Base-by-base conservation (phyloP, 2,329 filamentous ascomycete species). In the Epicoccum sorghinum region DNA sequence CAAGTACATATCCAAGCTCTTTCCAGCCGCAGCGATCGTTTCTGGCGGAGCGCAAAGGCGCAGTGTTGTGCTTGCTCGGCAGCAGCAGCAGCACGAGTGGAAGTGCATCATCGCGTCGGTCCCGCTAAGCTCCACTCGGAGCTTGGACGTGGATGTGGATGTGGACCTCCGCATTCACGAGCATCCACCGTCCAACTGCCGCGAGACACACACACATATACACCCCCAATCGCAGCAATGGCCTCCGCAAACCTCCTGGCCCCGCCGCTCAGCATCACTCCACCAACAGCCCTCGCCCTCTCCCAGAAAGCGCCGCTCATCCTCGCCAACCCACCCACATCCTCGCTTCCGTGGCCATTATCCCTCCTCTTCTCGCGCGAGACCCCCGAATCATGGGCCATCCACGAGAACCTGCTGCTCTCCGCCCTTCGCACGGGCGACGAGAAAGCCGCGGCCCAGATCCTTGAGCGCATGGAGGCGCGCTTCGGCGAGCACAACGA, bases 401-500 rank as follows among this genome's bases (percentile, higher is more conserved):
- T 85, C 38, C 90, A 95, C 75, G 93, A 98, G 77, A 95, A 96
- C 71, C 83, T 98, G 14, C 80, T 98, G 62, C 79, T 95, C 30
- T 86, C 91, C 27, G 95, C 90, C 68, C 83, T 99, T 33, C 89
- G 90, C 45, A 92, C 90, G 0, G 89, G 90, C 48, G 90, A 98
- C 74, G 89, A 96, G 65, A 79, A 85, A 60, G 85, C 90, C 23
- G 95, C 95, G 85, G 86, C 61, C 74, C 86, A 52, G 64, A 90
- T 90, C 70, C 82, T 98, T 33, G 85, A 90, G 67, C 85, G 88
- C 57, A 82, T 99, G 40, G 86, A 86, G 4, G 80, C 84, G 55
- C 89, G 95, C 43, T 99, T 99, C 72, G 93, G 93, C 24, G 80
- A 83, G 24, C 81, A 85, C 32, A 96, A 98, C 75, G 91, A 97